Evolutionary conservation across 2,329 filamentous ascomycete genomes (phyloP).

Genomic region (Rhynchosporium secalis): DNA sequence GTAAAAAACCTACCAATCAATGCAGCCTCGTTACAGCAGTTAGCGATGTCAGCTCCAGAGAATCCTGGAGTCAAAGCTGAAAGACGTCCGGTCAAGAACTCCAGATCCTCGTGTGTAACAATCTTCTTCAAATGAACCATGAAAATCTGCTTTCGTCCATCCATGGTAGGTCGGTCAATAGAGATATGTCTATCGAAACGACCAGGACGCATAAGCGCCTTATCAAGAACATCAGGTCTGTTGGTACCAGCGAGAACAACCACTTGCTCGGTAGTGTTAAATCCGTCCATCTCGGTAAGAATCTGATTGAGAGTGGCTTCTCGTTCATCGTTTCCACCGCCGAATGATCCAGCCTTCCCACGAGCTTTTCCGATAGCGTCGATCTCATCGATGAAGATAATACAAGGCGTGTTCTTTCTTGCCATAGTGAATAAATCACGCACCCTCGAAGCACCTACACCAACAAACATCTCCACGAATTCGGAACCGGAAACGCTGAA

Average conservation of each 20-base stretch:
- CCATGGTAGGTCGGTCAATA: conserved; percentile 95
- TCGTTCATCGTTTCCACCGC: conserved; percentile 93
- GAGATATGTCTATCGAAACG: conserved; percentile 96
- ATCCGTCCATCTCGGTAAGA: conserved; percentile 98
- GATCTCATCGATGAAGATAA: conserved; percentile 99
- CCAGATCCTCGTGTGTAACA: conserved; percentile 85
- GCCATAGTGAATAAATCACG: conserved; percentile 93
- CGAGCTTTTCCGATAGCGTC: conserved; percentile 94
- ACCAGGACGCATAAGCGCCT: conserved; percentile 92
- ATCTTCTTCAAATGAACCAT: conserved; percentile 92
- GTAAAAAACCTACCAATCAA: conserved; percentile 73
- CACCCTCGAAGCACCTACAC: conserved; percentile 93
- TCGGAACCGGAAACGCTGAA: conserved; percentile 98
- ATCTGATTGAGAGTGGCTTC: conserved; percentile 98
- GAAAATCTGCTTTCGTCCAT: conserved; percentile 94
- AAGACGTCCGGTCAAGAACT: conserved; percentile 83
- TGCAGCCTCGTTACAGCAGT: conserved; percentile 96
- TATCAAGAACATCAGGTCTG: conserved; percentile 89
- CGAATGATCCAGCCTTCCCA: conserved; percentile 73
- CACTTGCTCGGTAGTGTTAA: conserved; percentile 95
- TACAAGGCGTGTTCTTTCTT: conserved; percentile 93
- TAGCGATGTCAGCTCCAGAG: conserved; percentile 96
- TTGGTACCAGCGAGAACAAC: conserved; percentile 97
- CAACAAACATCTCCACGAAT: conserved; percentile 99
- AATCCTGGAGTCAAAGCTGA: conserved; percentile 94